A percentile compares a stretch with the other conserved stretches of the same genome.
Evolutionary conservation across 306 rosid species (phyloP).

Genomic region (Castanea sativa): DNA sequence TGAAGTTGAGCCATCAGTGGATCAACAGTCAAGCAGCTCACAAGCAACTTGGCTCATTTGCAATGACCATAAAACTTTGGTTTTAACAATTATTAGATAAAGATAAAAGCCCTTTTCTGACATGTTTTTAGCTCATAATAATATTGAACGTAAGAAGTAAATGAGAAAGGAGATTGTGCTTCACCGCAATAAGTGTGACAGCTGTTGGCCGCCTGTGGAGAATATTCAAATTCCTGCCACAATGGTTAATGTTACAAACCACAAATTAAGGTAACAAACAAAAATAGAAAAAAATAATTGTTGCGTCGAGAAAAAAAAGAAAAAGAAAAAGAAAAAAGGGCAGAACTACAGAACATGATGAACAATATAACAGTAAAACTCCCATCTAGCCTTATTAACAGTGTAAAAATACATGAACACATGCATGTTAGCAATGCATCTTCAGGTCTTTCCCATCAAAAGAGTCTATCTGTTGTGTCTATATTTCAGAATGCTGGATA

Average conservation of each 20-base stretch:
- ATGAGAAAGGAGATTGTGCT: constrained; percentile 11
- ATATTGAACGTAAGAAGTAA: not conserved
- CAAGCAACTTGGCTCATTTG: not conserved
- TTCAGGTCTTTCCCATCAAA: constrained; percentile 12
- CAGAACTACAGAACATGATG: not conserved
- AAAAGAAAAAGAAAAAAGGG: not conserved
- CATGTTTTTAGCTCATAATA: not conserved
- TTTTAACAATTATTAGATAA: not conserved
- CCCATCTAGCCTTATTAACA: not conserved
- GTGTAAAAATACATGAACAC: not conserved
- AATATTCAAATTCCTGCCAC: constrained; percentile 72
- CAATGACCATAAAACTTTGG: not conserved
- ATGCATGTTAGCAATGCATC: not conserved
- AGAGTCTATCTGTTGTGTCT: not conserved
- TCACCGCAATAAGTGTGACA: constrained; percentile 68
- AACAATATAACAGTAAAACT: not conserved
- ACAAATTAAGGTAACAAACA: not conserved
- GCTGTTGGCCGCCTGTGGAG: constrained; percentile 59
- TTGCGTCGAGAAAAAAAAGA: not conserved
- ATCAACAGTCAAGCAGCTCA: not conserved
- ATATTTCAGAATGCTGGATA: not conserved
- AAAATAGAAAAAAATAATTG: not conserved
- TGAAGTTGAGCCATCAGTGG: not conserved
- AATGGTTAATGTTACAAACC: constrained; percentile 23
- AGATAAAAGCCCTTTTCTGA: not conserved